Evolutionary conservation across 1,139 yeast genomes (phyloP).

Genomic region (Yamadazyma kanchanaburiensis): DNA sequence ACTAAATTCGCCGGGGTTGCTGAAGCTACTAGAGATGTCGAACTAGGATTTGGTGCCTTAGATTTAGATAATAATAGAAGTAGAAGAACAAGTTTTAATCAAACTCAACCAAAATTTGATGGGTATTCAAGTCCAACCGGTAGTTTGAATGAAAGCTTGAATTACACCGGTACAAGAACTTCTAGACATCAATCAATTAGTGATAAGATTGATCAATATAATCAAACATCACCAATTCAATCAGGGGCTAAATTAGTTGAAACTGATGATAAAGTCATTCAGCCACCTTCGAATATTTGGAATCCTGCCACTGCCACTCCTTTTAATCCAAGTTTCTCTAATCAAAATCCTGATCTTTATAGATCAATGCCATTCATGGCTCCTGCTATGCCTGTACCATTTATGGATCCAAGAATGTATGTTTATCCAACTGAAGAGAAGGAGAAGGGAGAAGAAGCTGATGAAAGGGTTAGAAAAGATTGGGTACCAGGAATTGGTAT

Average conservation of each 20-base stretch:
- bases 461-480: constrained; percentile 6
- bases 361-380: background rate
- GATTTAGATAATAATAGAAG: constrained; percentile 24
- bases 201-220: constrained; percentile 61
- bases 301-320: constrained; percentile 62
- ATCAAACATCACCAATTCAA: constrained; percentile 50
- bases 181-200: constrained; percentile 59
- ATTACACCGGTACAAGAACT: constrained; percentile 35
- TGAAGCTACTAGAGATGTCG: constrained; percentile 77
- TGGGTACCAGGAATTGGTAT: constrained; percentile 39
- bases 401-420: constrained; percentile 38
- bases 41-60: constrained; percentile 33
- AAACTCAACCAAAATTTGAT: constrained; percentile 5
- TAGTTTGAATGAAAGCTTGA: constrained; percentile 50
- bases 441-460: constrained; percentile 6
- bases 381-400: constrained; percentile 26
- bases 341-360: background rate
- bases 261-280: constrained; percentile 13
- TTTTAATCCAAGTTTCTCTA: constrained; percentile 41
- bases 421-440: constrained; percentile 18
- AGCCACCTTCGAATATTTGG: constrained; percentile 43
- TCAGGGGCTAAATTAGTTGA: constrained; percentile 35
- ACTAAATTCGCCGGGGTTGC: constrained; percentile 74
- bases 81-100: constrained; percentile 51
- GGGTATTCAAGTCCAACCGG: constrained; percentile 35